Base-by-base conservation (phyloP, 768 basidiomycete species). In the Leccinum pellstonianum region DNA sequence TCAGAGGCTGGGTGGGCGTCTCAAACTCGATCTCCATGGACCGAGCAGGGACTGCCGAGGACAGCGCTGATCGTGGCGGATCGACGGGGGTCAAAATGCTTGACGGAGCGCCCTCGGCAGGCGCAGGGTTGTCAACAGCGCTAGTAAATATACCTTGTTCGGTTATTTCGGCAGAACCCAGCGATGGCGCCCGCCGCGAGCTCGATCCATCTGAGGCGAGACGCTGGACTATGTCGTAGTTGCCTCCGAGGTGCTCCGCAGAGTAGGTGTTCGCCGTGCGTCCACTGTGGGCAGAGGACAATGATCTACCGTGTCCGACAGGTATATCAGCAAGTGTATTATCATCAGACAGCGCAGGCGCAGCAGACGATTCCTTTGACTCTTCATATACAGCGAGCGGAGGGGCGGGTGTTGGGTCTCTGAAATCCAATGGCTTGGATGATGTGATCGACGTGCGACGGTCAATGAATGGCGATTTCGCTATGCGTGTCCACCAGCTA, bases 331-430 rank as follows among this genome's bases (percentile, higher is more conserved):
- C 48, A 35, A 56, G 59, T 31, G 59, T 60, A 51, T 55, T 60
- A 51, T 55, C 56, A 50, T 57, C 55, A 12, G 68, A 69, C 33
- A 61, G 48, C 4, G 60, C 62, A 35, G 63, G 66, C 17, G 56
- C 51, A 14, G 55, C 52, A 11, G 61, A 31, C 9, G 50, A n/a
- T 51, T 69, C 66, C 12, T 64, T 66, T 15, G 64, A 64, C 31
- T 89, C 84, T 57, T 84, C 81, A 55, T 90, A 85, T 3, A 83
- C 75, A 49, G 78, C 76, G 5, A 93, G 78, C 12, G 79, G 78
- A 0, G 92, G 92, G 4, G 84, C 83, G 1, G 91, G 90, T 54
- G 86, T 86, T 1, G 93, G 93, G 73, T 95, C 93, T 21, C 90
- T 83, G 67, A 94, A 83, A 21, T 91, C 86, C 14, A 79, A 69